A percentile compares a stretch with the other conserved stretches of the same genome.
phyloP scores from a whole-genome alignment of 2,329 filamentous ascomycete species.

The Dothideomycetidae sp. region DNA sequence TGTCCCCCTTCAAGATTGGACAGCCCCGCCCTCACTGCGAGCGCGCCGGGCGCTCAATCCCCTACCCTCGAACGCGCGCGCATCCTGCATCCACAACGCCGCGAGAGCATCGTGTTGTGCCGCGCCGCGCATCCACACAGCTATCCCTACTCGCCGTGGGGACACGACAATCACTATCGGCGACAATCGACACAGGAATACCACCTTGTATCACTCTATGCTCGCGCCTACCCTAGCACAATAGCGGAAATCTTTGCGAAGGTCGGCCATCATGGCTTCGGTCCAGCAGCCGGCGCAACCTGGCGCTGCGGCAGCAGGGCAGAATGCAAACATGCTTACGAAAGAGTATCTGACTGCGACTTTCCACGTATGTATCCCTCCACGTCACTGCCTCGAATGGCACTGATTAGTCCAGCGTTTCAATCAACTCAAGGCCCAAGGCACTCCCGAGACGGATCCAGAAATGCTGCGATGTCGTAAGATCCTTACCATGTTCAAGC shows the following conservation, averaged over 20 bases:
- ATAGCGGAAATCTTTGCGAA: not conserved
- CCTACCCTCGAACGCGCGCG: not conserved
- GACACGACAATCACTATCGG: not conserved
- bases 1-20: no score
- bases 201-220: not conserved
- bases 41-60: not conserved
- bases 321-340: constrained; percentile 1
- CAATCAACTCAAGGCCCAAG: constrained; percentile 73
- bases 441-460: constrained; percentile 67
- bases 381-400: constrained; percentile 1
- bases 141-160: no score
- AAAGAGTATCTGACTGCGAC: constrained; percentile 2
- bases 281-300: constrained; percentile 7
- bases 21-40: no score
- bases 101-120: no score
- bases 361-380: constrained; percentile 6
- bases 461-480: constrained; percentile 74
- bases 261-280: constrained; percentile 8
- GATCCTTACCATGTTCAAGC: constrained; percentile 44
- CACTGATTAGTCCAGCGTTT: constrained; percentile 49
- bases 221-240: not conserved
- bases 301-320: not conserved
- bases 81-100: not conserved
- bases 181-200: not conserved
- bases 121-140: not conserved